These are phyloP conservation scores for Malassezia globosa DNA, from an alignment of 1,284 basidiomycete genomes.

Conservation along the genomic window DNA sequence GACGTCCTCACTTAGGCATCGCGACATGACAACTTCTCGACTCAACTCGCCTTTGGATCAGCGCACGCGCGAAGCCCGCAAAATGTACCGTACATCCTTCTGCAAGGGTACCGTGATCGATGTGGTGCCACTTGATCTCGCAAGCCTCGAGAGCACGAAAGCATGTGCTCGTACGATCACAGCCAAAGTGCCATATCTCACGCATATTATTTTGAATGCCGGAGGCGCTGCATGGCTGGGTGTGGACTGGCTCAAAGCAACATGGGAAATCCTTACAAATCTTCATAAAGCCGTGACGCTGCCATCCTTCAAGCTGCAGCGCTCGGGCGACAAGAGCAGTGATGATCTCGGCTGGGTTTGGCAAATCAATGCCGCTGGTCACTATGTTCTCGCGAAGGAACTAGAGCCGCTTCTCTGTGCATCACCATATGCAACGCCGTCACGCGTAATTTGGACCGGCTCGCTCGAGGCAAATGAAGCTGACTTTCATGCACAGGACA, in stretches of 20 bases:
- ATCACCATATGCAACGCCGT: constrained; percentile 33
- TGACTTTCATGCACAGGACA: constrained; percentile 39
- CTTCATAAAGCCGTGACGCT: constrained; percentile 42
- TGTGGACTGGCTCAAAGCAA: constrained; percentile 36
- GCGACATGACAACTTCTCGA: constrained; percentile 12
- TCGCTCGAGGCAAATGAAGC: constrained; percentile 40
- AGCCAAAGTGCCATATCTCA: constrained; percentile 33
- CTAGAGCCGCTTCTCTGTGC: constrained; percentile 30
- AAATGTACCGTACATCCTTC: constrained; percentile 33
- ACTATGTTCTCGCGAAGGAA: constrained; percentile 40
- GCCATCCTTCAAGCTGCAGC: constrained; percentile 43
- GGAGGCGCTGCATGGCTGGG: constrained; percentile 42
- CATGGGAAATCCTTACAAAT: constrained; percentile 36
- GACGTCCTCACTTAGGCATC: constrained; percentile 17
- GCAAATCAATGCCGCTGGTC: constrained; percentile 44
- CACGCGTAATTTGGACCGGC: constrained; percentile 46
- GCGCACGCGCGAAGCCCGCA: constrained; percentile 30
- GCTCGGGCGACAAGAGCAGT: constrained; percentile 37
- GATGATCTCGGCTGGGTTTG: constrained; percentile 47
- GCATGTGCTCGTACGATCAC: constrained; percentile 23
- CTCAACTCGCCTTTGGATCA: constrained; percentile 16
- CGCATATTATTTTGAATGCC: constrained; percentile 46
- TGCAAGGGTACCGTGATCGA: constrained; percentile 40
- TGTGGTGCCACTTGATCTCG: constrained; percentile 41
- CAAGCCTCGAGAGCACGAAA: constrained; percentile 40